phyloP scores from a whole-genome alignment of 192 early-diverging fungal genomes.

The Podila clonocystis region DNA sequence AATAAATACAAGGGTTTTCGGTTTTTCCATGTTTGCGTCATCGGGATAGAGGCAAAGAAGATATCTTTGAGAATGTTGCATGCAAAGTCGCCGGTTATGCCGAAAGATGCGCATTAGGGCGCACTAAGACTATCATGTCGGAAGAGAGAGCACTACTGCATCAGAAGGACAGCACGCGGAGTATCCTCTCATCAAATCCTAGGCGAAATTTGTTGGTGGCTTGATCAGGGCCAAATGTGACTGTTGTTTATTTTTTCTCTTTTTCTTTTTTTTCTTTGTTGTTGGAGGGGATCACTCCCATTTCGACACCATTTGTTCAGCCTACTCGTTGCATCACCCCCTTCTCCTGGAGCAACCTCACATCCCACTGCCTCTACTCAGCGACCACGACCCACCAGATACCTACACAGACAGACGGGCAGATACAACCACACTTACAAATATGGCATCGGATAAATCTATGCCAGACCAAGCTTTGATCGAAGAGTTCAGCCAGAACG shows the following conservation, averaged over 20 bases:
- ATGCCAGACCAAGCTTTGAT: constrained; percentile 45
- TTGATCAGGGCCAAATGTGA: too few species aligned
- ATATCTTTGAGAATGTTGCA: too few species aligned
- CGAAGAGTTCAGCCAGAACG: constrained; percentile 33
- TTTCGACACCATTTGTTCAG: not conserved
- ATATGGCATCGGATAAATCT: constrained; percentile 9
- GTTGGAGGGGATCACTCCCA: not conserved
- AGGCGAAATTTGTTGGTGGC: too few species aligned
- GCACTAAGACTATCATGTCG: too few species aligned
- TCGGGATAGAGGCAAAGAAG: too few species aligned
- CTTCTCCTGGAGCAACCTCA: not conserved
- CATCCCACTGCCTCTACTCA: not conserved
- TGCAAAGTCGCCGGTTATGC: too few species aligned
- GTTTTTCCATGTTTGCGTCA: too few species aligned
- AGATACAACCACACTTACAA: not conserved
- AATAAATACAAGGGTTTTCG: too few species aligned
- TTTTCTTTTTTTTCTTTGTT: not conserved
- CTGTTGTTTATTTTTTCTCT: not conserved
- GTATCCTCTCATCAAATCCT: too few species aligned
- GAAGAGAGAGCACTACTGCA: too few species aligned
- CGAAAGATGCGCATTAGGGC: too few species aligned
- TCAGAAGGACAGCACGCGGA: too few species aligned
- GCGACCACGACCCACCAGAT: not conserved
- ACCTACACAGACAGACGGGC: not conserved
- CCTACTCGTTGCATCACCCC: not conserved